Conservation (phyloP, 176 grass and related monocot genomes). For the Musa schizocarpa region DNA sequence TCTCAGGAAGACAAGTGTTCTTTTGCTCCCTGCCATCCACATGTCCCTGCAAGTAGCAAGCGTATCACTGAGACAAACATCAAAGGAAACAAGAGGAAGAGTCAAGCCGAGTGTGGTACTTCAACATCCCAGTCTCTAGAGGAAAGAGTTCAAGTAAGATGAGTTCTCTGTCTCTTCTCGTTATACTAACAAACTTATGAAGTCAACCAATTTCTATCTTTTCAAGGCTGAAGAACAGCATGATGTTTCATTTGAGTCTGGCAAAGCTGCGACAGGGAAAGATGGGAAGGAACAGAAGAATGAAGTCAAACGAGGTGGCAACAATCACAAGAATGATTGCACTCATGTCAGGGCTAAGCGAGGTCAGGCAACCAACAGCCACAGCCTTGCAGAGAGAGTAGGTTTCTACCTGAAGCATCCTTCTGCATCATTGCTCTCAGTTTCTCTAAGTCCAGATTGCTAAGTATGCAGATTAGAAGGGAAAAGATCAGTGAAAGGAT, state of each 20-base stretch:
- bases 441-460: background rate
- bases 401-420: background rate
- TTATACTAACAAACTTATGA: constrained; percentile 6
- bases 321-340: constrained; percentile 60
- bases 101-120: constrained; percentile 15
- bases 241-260: constrained; percentile 41
- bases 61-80: constrained; percentile 31
- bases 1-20: constrained; percentile 4
- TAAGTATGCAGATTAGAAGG: constrained; percentile 55
- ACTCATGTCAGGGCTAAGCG: constrained; percentile 85
- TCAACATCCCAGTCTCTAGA: constrained; percentile 22
- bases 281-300: constrained; percentile 30
- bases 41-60: constrained; percentile 34
- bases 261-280: constrained; percentile 31
- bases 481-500: constrained; percentile 96
- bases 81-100: constrained; percentile 56
- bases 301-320: constrained; percentile 22
- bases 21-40: constrained; percentile 35
- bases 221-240: constrained; percentile 30
- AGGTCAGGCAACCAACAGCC: constrained; percentile 88
- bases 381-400: constrained; percentile 99
- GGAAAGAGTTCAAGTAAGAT: constrained; percentile 34
- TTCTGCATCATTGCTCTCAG: background rate
- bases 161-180: background rate
- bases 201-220: background rate